Evolutionary conservation across 805 yeast species (phyloP).

Genomic region (Schwanniomyces occidentalis): DNA sequence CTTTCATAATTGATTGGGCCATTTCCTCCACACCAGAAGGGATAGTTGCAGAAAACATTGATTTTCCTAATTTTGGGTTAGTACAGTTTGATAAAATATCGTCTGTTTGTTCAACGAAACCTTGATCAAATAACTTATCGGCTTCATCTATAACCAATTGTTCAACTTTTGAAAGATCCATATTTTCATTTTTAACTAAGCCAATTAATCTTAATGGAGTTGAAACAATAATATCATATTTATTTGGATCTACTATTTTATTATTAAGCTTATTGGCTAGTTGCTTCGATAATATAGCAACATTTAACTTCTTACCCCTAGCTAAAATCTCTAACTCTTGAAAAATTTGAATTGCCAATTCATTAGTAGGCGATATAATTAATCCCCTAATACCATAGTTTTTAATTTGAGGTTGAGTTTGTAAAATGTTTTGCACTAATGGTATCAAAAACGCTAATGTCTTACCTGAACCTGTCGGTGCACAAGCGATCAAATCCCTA

Average conservation of each 20-base stretch:
- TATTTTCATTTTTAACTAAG: slow-evolving; percentile 58
- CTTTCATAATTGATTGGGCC: slow-evolving; percentile 80
- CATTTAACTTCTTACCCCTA: slow-evolving; percentile 54
- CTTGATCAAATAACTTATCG: slow-evolving; percentile 84
- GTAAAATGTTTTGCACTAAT: slow-evolving; percentile 52
- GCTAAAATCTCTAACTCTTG: slow-evolving; percentile 63
- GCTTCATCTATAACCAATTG: slow-evolving; percentile 92
- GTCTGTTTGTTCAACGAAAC: slow-evolving; percentile 90
- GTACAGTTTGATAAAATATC: slow-evolving; percentile 65
- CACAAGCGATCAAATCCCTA: slow-evolving; percentile 87
- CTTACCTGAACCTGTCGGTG: slow-evolving; percentile 98
- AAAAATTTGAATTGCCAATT: slow-evolving; percentile 83
- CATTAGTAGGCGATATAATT: slow-evolving; percentile 91
- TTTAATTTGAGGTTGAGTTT: slow-evolving; percentile 22
- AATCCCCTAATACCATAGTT: slow-evolving; percentile 66
- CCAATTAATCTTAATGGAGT: slow-evolving; percentile 91
- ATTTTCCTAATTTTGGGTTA: slow-evolving; percentile 55
- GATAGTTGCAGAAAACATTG: slow-evolving; percentile 93
- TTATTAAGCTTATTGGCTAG: slow-evolving; percentile 66
- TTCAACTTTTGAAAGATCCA: slow-evolving; percentile 66
- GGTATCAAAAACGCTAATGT: slow-evolving; percentile 90
- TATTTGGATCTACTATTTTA: slow-evolving; percentile 55
- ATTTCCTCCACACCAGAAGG: slow-evolving; percentile 91
- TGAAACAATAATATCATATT: slow-evolving; percentile 77
- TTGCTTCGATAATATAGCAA: slow-evolving; percentile 70